Base-by-base conservation (phyloP, 306 rosid species). In the Cucurbita maxima region DNA sequence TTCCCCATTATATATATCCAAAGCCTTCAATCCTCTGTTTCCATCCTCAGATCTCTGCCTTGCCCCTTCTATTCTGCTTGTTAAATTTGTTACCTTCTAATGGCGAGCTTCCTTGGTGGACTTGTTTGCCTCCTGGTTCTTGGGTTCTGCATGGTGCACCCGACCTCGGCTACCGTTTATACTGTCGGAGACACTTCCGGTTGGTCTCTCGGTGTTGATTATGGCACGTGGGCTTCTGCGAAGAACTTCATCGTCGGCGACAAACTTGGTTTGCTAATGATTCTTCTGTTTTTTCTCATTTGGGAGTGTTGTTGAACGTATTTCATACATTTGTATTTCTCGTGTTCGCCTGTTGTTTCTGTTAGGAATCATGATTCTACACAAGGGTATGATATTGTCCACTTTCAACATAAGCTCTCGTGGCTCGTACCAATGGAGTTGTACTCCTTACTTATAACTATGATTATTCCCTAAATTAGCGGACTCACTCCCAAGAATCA, bases 141-240 rank as follows among this genome's bases (percentile, higher is more conserved):
- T 36, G 81, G 81, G 1, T 54, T 87, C 44, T 80, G 76, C 75
- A 81, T 86, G 87, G 82, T 69, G 15, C 52, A 86, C 60, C 86
- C 85, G 48, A 78, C 84, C 67, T 52, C 81, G 5, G 96, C 97
- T 54, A 79, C 86, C 0, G 90, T 73, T 5, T 80, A 88, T 85
- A 85, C 86, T 0, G 91, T 95, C 8, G 99, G 99, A 81, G 99
- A 88, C 34, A 40, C 86, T 67, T 58, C 88, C 3, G 99, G 99
- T 62, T 95, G 99, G 99, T 47, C 59, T 5, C 58, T 80, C 1
- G 91, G 92, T 41, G 53, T 43, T 47, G 96, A 95, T 84, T 95
- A 95, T 77, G 74, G 74, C 80, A 82, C 96, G 25, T 95, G 99
- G 99, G 63, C 85, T 25, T 71, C 89, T 40, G 90, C 44, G 84